Evolutionary conservation across 306 rosid species (phyloP).

Genomic region (Trichosanthes truncata): DNA sequence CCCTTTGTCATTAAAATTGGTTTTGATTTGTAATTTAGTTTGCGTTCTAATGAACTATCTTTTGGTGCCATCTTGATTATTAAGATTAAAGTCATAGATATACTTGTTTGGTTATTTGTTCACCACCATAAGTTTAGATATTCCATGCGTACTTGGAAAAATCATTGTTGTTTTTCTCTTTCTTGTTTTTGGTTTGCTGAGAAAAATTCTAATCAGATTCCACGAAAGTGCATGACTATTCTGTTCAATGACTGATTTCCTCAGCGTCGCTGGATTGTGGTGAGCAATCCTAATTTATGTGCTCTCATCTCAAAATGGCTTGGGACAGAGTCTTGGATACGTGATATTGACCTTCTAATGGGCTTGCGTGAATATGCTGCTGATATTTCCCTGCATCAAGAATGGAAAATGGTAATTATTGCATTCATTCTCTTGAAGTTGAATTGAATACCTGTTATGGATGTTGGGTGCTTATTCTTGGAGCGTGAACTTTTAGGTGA

Average conservation of each 20-base stretch:
- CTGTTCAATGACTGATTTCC: conserved; percentile 9
- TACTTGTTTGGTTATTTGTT: neutral
- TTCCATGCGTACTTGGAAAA: neutral
- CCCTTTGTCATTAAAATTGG: neutral
- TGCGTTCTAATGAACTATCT: neutral
- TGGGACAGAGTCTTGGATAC: conserved; percentile 72
- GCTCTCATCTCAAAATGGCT: conserved; percentile 64
- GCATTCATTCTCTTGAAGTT: neutral
- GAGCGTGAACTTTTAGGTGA: conserved; percentile 35
- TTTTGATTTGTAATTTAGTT: neutral
- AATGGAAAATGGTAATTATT: conserved; percentile 55
- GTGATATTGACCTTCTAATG: conserved; percentile 49
- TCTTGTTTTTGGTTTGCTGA: neutral
- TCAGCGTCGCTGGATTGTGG: conserved; percentile 80
- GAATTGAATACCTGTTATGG: neutral
- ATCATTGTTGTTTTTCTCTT: neutral
- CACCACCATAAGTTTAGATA: neutral
- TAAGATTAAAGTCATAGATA: neutral
- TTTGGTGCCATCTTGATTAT: neutral
- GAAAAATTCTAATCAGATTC: neutral
- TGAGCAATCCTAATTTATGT: conserved; percentile 62
- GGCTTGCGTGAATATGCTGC: conserved; percentile 47
- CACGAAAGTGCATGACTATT: conserved; percentile 1
- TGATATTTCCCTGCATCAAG: conserved; percentile 39
- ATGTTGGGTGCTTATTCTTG: neutral